Evolutionary conservation across 352 stramenopile genomes (phyloP).

Genomic region (Globisporangium alternatum): DNA sequence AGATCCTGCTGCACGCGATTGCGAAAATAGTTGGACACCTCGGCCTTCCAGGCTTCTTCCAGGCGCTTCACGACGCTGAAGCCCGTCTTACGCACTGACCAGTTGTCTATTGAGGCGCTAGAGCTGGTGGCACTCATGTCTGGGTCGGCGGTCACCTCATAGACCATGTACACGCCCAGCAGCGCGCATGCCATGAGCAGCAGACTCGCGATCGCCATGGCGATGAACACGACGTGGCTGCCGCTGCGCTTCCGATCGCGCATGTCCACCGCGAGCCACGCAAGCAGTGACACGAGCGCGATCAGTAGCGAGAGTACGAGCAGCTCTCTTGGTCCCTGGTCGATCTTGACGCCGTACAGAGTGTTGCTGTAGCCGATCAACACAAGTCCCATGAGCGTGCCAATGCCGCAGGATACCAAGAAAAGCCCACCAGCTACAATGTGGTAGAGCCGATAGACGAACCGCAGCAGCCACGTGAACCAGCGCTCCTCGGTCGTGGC

Average conservation of each 20-base stretch:
- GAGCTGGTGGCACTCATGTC: background rate
- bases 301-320: constrained; percentile 33
- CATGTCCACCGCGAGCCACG: constrained; percentile 53
- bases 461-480: constrained; percentile 63
- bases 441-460: constrained; percentile 39
- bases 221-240: constrained; percentile 31
- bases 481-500: constrained; percentile 74
- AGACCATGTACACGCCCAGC: constrained; percentile 57
- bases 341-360: constrained; percentile 51
- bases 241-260: constrained; percentile 33
- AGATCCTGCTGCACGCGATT: constrained; percentile 61
- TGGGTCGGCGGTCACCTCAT: constrained; percentile 46
- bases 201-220: constrained; percentile 35
- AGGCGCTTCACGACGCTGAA: constrained; percentile 62
- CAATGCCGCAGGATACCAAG: constrained; percentile 39
- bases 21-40: constrained; percentile 40
- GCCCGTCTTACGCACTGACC: constrained; percentile 66
- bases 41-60: constrained; percentile 39
- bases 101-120: constrained; percentile 47
- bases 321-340: constrained; percentile 40
- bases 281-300: constrained; percentile 35
- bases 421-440: constrained; percentile 33
- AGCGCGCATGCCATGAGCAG: constrained; percentile 39
- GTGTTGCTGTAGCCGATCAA: constrained; percentile 43
- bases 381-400: constrained; percentile 53